These are phyloP conservation scores for Oryza meridionalis DNA, from an alignment of 176 grass and related monocot species.

Conservation along the genomic window DNA sequence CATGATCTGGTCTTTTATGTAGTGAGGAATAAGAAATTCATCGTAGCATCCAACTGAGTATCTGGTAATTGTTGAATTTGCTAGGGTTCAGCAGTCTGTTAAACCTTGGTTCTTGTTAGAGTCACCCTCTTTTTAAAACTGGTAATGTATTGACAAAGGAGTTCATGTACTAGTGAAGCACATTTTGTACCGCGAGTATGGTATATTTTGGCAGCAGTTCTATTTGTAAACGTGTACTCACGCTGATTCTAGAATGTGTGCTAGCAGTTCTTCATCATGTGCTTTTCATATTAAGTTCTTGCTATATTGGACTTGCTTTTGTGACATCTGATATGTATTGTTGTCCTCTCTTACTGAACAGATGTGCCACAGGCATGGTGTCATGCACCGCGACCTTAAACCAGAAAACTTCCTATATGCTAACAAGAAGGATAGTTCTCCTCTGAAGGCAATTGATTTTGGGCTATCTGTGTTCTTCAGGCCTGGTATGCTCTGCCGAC, in stretches of 20 bases:
- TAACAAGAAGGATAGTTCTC: constrained; percentile 87
- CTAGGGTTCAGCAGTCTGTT: background rate
- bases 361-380: constrained; percentile 93
- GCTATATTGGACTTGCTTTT: constrained; percentile 21
- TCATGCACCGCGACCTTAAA: constrained; percentile 97
- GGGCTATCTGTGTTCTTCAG: constrained; percentile 92
- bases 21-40: background rate
- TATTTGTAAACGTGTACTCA: background rate
- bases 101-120: background rate
- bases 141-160: constrained; percentile 5
- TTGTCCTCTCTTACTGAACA: constrained; percentile 40
- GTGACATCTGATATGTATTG: constrained; percentile 11
- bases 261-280: background rate
- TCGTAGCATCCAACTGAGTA: constrained; percentile 13
- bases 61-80: background rate
- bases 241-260: background rate
- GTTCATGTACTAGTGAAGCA: background rate
- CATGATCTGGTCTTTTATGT: background rate
- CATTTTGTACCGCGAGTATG: constrained; percentile 1
- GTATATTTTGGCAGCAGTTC: background rate
- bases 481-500: constrained; percentile 60
- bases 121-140: background rate
- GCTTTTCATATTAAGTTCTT: constrained; percentile 34
- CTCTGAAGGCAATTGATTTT: constrained; percentile 97
- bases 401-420: constrained; percentile 95